A percentile compares a stretch with the other conserved stretches of the same genome.
These are phyloP conservation scores for Calophaca sinica DNA, from an alignment of 306 rosid genomes.

Conservation along the genomic window DNA sequence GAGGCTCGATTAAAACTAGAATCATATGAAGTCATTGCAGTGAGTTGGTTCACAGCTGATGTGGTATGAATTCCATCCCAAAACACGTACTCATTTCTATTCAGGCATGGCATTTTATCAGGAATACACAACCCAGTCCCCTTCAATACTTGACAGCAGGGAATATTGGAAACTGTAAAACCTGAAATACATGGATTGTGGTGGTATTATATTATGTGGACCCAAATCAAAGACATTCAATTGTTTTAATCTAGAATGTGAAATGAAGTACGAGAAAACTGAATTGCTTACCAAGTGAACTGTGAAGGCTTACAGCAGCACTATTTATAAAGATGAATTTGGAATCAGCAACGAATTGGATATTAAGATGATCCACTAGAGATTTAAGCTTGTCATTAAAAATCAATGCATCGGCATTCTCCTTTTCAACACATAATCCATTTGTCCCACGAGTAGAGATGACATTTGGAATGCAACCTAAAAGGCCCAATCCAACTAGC, in stretches of 20 bases:
- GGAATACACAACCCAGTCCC: constrained; percentile 45
- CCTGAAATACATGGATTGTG: constrained; percentile 39
- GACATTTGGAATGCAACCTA: constrained; percentile 60
- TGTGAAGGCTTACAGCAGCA: background rate
- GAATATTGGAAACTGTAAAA: constrained; percentile 4
- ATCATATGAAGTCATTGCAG: background rate
- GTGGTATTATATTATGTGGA: no score
- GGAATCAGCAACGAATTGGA: constrained; percentile 8
- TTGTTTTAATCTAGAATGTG: background rate
- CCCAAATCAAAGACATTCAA: background rate
- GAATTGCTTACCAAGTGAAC: constrained; percentile 23
- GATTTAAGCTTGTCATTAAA: constrained; percentile 48
- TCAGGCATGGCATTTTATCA: constrained; percentile 38
- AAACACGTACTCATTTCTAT: constrained; percentile 46
- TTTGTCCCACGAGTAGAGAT: background rate
- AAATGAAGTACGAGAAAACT: background rate
- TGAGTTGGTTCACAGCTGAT: background rate
- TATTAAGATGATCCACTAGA: constrained; percentile 44
- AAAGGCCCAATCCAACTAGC: constrained; percentile 45
- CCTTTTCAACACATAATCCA: constrained; percentile 44
- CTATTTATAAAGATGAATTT: constrained; percentile 47
- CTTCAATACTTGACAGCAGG: constrained; percentile 41
- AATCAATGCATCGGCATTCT: constrained; percentile 43
- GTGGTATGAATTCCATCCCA: constrained; percentile 55
- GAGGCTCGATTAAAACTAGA: no score